phyloP scores from a whole-genome alignment of 768 basidiomycete species.

The Panus rudis region DNA sequence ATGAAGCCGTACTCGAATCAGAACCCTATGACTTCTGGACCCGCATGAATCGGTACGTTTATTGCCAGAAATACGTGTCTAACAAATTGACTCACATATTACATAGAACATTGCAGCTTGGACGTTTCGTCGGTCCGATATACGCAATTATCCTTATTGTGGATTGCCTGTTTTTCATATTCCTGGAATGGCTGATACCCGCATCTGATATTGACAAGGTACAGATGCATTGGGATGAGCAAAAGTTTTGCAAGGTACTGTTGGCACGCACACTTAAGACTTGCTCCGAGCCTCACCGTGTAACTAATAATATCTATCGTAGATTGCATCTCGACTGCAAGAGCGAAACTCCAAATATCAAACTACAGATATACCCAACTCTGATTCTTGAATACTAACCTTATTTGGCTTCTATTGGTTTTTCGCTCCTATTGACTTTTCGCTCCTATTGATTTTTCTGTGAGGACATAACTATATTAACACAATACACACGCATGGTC shows the following conservation, averaged over 20 bases:
- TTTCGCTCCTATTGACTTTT: no score
- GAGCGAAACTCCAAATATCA: no score
- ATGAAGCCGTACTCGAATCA: slow-evolving; percentile 56
- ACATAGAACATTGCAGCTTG: slow-evolving; percentile 66
- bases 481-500: no score
- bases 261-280: no score
- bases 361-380: no score
- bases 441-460: no score
- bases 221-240: slow-evolving; percentile 50
- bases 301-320: no score
- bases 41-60: slow-evolving; percentile 60
- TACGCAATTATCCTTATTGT: slow-evolving; percentile 85
- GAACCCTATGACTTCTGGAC: slow-evolving; percentile 68
- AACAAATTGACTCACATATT: neutral
- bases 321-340: no score
- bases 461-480: no score
- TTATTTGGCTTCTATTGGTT: no score
- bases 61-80: neutral
- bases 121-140: slow-evolving; percentile 78
- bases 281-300: no score
- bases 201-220: slow-evolving; percentile 73
- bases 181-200: slow-evolving; percentile 83
- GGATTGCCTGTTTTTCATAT: slow-evolving; percentile 79
- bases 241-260: slow-evolving; percentile 28
- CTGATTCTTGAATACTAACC: no score